Evolutionary conservation across 1,139 yeast species (phyloP).

Genomic region (Pichia sp.): DNA sequence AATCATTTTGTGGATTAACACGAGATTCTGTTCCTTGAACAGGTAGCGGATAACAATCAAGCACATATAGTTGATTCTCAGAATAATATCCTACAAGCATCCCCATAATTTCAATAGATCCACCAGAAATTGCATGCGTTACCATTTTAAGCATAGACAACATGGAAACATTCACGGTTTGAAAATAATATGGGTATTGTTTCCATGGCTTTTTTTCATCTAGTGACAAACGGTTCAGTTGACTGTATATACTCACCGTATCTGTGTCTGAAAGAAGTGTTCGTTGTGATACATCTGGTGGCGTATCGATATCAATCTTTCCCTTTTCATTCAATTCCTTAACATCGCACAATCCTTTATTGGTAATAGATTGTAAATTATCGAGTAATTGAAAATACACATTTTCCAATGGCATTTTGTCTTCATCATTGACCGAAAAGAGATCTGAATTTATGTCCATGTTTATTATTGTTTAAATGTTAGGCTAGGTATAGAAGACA

Average conservation of each 20-base stretch:
- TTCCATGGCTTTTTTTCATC: conserved; percentile 37
- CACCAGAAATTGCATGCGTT: conserved; percentile 79
- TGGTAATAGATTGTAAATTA: no score
- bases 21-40: conserved; percentile 95
- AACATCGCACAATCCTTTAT: no score
- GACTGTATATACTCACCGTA: no score
- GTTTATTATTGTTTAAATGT: no score
- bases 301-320: neutral
- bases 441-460: no score
- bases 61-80: conserved; percentile 55
- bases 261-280: conserved; percentile 1
- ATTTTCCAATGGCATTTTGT: no score
- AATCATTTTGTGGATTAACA: conserved; percentile 91
- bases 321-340: no score
- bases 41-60: conserved; percentile 82
- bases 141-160: conserved; percentile 76
- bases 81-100: conserved; percentile 77
- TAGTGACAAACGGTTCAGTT: no score
- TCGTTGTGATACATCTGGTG: conserved; percentile 7
- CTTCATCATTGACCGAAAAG: no score
- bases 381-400: no score
- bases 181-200: conserved; percentile 54
- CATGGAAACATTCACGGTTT: conserved; percentile 61
- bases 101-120: conserved; percentile 93
- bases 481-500: no score